phyloP scores from a whole-genome alignment of 176 grass and related monocot genomes.

The Dactylis glomerata region DNA sequence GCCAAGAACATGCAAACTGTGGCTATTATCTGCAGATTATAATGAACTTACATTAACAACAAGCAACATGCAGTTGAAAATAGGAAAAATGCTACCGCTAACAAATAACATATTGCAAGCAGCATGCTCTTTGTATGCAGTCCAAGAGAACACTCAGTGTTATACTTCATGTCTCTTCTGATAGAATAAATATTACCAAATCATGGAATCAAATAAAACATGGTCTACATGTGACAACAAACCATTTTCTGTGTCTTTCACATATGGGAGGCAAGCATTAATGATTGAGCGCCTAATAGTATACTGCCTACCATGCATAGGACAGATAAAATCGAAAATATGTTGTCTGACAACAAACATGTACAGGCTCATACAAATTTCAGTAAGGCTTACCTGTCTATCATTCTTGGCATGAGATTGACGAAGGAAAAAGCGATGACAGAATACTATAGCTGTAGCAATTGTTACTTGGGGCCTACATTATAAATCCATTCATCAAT shows the following conservation, averaged over 20 bases:
- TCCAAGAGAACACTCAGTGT: conserved; percentile 11
- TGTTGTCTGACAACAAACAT: background rate
- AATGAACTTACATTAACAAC: conserved; percentile 4
- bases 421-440: conserved; percentile 85
- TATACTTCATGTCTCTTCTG: background rate
- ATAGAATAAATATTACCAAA: background rate
- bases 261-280: background rate
- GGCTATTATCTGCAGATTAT: conserved; percentile 63
- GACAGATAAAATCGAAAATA: background rate
- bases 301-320: background rate
- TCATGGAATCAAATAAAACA: background rate
- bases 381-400: conserved; percentile 63
- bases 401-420: conserved; percentile 87
- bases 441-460: conserved; percentile 87
- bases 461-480: conserved; percentile 81
- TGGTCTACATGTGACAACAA: background rate
- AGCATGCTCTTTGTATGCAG: background rate
- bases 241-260: background rate
- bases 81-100: background rate
- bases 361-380: background rate
- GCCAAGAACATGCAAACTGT: conserved; percentile 98
- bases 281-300: background rate
- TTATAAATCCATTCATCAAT: conserved; percentile 10
- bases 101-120: background rate
- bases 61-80: background rate